A percentile compares a stretch with the other conserved stretches of the same genome.
phyloP scores from a whole-genome alignment of 106 monocot species.

The Iris macrosiphon region DNA sequence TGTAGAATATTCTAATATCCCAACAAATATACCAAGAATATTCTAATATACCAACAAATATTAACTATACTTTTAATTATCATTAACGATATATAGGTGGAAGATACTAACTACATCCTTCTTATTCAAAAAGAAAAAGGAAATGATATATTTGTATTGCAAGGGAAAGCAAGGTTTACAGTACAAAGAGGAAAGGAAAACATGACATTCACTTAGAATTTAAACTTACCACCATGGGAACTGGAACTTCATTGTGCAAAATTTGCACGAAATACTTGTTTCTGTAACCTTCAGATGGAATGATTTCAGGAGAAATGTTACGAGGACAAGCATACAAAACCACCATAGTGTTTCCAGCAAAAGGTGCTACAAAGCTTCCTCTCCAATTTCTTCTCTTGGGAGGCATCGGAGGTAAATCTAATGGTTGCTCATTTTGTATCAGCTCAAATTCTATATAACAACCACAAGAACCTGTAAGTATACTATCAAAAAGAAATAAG shows the following conservation, averaged over 20 bases:
- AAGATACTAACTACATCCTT: neutral
- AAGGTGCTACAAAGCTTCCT: slow-evolving; percentile 78
- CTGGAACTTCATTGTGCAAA: slow-evolving; percentile 89
- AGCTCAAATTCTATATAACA: slow-evolving; percentile 52
- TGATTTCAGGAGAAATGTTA: slow-evolving; percentile 12
- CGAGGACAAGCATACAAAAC: slow-evolving; percentile 64
- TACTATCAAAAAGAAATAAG: neutral
- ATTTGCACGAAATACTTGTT: slow-evolving; percentile 75
- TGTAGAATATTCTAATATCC: too few species aligned
- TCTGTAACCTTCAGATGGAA: slow-evolving; percentile 13
- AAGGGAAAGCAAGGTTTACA: too few species aligned
- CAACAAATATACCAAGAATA: too few species aligned
- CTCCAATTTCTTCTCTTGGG: slow-evolving; percentile 81
- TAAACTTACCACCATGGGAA: slow-evolving; percentile 63
- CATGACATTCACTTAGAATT: neutral
- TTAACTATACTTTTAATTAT: too few species aligned
- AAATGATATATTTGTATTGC: neutral
- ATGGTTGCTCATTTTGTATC: slow-evolving; percentile 58
- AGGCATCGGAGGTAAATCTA: slow-evolving; percentile 69
- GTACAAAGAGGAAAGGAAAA: neutral
- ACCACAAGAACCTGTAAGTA: neutral
- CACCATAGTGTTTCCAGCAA: slow-evolving; percentile 89
- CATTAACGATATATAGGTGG: too few species aligned
- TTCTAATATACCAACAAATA: too few species aligned
- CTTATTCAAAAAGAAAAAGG: neutral